Evolutionary conservation across 2,329 filamentous ascomycete genomes (phyloP).

Genomic region (Fusarium sp.): DNA sequence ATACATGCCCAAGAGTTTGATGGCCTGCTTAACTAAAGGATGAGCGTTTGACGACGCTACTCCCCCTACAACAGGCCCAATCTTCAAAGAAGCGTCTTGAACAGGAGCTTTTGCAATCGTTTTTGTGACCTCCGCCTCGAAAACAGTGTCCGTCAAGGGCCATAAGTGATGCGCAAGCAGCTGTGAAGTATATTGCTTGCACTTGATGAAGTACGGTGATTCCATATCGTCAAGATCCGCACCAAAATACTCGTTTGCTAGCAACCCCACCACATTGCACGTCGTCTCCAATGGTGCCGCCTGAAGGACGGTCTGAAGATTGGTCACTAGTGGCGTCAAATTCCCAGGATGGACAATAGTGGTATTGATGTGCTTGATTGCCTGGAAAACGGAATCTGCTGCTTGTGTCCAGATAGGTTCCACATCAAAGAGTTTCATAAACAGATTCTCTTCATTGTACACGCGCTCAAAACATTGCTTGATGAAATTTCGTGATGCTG

Average conservation of each 20-base stretch:
- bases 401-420: conserved; percentile 64
- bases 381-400: conserved; percentile 61
- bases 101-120: conserved; percentile 63
- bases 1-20: conserved; percentile 70
- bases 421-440: conserved; percentile 66
- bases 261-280: conserved; percentile 68
- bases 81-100: conserved; percentile 60
- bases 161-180: conserved; percentile 68
- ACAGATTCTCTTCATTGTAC: conserved; percentile 65
- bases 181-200: conserved; percentile 66
- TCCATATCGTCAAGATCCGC: conserved; percentile 69
- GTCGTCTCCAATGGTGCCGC: conserved; percentile 59
- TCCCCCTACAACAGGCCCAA: conserved; percentile 60
- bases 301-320: conserved; percentile 62
- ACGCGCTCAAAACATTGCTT: conserved; percentile 70
- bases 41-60: conserved; percentile 67
- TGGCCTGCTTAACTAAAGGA: conserved; percentile 66
- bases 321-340: conserved; percentile 61
- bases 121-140: conserved; percentile 66
- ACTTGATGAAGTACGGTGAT: conserved; percentile 63
- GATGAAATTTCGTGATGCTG: conserved; percentile 66
- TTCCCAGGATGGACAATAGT: conserved; percentile 65
- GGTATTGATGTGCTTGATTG: conserved; percentile 61
- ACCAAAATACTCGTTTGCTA: conserved; percentile 67
- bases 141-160: conserved; percentile 65